These are phyloP conservation scores for Puccinia coronata DNA, from an alignment of 1,284 basidiomycete genomes.

Conservation along the genomic window DNA sequence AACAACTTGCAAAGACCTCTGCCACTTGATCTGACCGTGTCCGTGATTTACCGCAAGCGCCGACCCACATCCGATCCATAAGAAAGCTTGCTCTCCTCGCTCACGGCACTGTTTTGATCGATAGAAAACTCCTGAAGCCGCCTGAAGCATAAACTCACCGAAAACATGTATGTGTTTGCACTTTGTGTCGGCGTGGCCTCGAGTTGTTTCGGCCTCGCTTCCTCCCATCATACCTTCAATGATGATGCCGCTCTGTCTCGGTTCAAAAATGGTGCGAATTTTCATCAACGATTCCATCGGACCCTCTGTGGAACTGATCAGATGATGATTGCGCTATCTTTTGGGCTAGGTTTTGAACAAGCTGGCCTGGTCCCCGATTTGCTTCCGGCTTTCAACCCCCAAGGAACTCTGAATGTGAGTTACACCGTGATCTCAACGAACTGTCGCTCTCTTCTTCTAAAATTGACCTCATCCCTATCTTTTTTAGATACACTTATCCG, in stretches of 20 bases:
- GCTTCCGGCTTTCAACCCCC: slow-evolving; percentile 20
- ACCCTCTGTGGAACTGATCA: background rate
- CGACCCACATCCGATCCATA: no score
- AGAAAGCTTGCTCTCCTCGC: no score
- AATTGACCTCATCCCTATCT: background rate
- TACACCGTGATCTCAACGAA: background rate
- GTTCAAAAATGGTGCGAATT: background rate
- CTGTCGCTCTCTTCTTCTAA: background rate
- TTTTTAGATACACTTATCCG: background rate
- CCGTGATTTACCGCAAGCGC: no score
- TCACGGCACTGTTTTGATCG: no score
- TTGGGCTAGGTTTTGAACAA: background rate
- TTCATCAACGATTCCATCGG: background rate
- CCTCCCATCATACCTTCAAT: slow-evolving; percentile 6
- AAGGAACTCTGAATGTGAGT: slow-evolving; percentile 7
- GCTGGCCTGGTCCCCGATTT: slow-evolving; percentile 8
- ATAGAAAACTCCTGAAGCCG: background rate
- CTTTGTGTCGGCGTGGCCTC: background rate
- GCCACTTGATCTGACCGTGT: no score
- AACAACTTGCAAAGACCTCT: no score
- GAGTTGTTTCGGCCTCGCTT: background rate
- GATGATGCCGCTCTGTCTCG: slow-evolving; percentile 6
- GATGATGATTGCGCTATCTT: background rate
- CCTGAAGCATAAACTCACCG: background rate
- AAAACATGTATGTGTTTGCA: background rate